These are phyloP conservation scores for Geotrichum australiense DNA, from an alignment of 1,139 yeast species.

Conservation along the genomic window DNA sequence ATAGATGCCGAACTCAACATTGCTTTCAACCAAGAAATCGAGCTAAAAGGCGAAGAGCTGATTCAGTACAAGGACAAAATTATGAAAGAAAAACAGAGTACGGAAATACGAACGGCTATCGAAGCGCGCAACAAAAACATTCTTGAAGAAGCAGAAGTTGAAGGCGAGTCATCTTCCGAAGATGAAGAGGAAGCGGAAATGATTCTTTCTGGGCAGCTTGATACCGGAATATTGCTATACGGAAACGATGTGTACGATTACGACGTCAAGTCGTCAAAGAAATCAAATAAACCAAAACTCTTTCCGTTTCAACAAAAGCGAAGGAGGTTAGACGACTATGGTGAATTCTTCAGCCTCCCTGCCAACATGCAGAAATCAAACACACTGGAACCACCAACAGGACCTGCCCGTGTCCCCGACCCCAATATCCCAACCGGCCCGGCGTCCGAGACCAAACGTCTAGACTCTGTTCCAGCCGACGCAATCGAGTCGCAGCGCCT, in stretches of 20 bases:
- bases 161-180: slow-evolving; percentile 29
- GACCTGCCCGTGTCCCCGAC: not conserved
- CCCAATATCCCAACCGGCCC: not conserved
- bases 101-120: slow-evolving; percentile 47
- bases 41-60: slow-evolving; percentile 35
- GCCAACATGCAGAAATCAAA: not conserved
- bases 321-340: slow-evolving; percentile 75
- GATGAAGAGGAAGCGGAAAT: slow-evolving; percentile 28
- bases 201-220: slow-evolving; percentile 26
- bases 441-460: slow-evolving; percentile 6
- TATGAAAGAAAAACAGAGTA: slow-evolving; percentile 39
- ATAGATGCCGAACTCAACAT: slow-evolving; percentile 23
- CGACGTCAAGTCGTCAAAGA: slow-evolving; percentile 47
- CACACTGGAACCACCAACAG: not conserved
- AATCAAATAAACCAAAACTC: slow-evolving; percentile 63
- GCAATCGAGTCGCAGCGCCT: slow-evolving; percentile 44
- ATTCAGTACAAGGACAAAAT: slow-evolving; percentile 28
- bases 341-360: slow-evolving; percentile 41
- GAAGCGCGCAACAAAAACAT: slow-evolving; percentile 51
- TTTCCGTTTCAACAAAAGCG: slow-evolving; percentile 63
- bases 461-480: slow-evolving; percentile 17
- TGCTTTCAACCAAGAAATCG: slow-evolving; percentile 24
- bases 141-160: slow-evolving; percentile 41
- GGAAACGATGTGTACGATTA: slow-evolving; percentile 48
- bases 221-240: slow-evolving; percentile 30